Percentiles rank a stretch among this genome's conserved stretches.
Conservation (phyloP, 2,329 filamentous ascomycete genomes). For the Pleoardoris graminearum region DNA sequence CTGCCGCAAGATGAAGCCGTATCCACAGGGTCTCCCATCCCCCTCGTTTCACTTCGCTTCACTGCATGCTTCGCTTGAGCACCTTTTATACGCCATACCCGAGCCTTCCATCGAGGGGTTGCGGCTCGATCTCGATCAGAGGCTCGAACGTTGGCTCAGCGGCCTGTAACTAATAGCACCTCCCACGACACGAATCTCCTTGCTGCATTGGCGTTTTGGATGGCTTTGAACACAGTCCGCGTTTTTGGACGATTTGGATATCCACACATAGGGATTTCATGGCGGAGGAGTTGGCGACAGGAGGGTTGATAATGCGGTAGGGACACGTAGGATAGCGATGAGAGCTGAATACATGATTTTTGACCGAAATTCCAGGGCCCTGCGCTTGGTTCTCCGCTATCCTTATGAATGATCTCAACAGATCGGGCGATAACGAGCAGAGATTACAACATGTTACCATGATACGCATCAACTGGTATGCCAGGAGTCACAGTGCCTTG, state of each 20-base stretch:
- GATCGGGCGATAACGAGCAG: no score
- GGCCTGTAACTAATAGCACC: slow-evolving; percentile 3
- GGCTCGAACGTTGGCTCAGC: not conserved
- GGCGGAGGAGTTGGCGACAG: not conserved
- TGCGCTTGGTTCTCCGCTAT: not conserved
- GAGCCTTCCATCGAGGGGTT: not conserved
- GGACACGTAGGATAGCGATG: not conserved
- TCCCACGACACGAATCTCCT: slow-evolving; percentile 5
- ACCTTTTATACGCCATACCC: not conserved
- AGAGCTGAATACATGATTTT: not conserved
- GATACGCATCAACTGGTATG: no score
- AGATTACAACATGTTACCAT: no score
- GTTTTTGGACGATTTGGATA: not conserved
- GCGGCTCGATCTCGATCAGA: not conserved
- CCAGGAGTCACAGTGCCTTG: no score
- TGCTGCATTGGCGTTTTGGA: slow-evolving; percentile 2
- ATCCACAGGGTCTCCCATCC: not conserved
- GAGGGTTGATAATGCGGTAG: not conserved
- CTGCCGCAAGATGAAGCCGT: not conserved
- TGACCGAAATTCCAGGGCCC: not conserved
- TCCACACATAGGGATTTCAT: slow-evolving; percentile 3
- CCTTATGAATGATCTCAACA: no score
- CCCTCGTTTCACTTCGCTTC: not conserved
- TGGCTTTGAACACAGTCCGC: not conserved
- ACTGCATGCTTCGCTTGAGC: slow-evolving; percentile 2